Evolutionary conservation across 768 basidiomycete species (phyloP), one percentile per base, ranked within the genome.

Genomic region (Tricholoma sp.): DNA sequence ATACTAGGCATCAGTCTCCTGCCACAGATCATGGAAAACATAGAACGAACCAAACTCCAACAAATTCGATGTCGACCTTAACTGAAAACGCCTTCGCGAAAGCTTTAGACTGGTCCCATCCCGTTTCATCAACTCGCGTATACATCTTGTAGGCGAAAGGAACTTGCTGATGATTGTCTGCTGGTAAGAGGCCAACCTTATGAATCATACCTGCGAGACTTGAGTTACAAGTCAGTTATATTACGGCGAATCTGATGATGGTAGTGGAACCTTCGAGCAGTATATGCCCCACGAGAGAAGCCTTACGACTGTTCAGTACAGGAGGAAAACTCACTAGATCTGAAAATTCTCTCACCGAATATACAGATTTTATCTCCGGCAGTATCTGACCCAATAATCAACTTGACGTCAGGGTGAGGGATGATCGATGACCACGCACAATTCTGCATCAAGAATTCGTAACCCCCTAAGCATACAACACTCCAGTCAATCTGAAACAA

Each of bases 271-370:
- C 77, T 76, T 45, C 85, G 72, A 12, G 84, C 84, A 0, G 82
- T 84, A 65, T 84, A 85, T 6, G 83, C 82, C 12, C 86, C 85
- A 33, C 87, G 74, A 32, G 84, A 86, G 66, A 89, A 88, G 0
- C 76, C 74, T 75, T 50, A 20, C 12, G 2, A 17, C 34, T 5
- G 4, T 24, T 49, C 44, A 54, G 41, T 11, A 44, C 4, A 24
- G 9, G 36, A 32, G 4, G 50, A 10, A 8, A 15, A 45, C 18
- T 33, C n/a, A n/a, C n/a, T n/a, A n/a, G n/a, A n/a, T n/a, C n/a
- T n/a, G n/a, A n/a, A n/a, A n/a, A n/a, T n/a, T n/a, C n/a, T 24
- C 65, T 13, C 48, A 73, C 85, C 85, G 59, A 86, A 85, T 36
- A 88, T 75, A 59, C 77, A 86, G 12, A 88, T 82, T 57, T 74